Evolutionary conservation across 306 rosid species (phyloP).

Genomic region (Sphenostylis stenocarpa): DNA sequence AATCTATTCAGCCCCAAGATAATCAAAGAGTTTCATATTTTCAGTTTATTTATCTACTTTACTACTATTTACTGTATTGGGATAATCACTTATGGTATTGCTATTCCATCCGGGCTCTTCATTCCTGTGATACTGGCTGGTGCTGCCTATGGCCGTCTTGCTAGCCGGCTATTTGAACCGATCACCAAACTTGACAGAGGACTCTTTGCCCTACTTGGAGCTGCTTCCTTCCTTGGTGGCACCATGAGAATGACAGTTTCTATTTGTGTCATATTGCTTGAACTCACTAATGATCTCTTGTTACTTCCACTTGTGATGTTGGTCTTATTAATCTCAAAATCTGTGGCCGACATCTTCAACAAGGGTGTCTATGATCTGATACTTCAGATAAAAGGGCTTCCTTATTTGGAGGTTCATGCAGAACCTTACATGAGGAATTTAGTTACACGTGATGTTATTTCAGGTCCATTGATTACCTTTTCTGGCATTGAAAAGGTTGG

Average conservation of each 20-base stretch:
- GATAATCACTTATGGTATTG: constrained; percentile 85
- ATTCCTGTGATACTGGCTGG: constrained; percentile 97
- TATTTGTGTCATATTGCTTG: constrained; percentile 83
- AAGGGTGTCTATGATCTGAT: constrained; percentile 89
- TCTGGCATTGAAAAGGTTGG: constrained; percentile 75
- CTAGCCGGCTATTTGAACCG: constrained; percentile 65
- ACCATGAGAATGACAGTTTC: constrained; percentile 99
- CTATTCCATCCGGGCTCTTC: constrained; percentile 91
- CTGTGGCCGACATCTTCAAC: constrained; percentile 83
- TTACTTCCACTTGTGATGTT: constrained; percentile 88
- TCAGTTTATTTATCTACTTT: constrained; percentile 70
- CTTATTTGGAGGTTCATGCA: constrained; percentile 85
- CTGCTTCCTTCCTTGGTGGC: constrained; percentile 93
- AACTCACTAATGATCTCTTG: constrained; percentile 90
- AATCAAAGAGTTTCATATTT: constrained; percentile 59
- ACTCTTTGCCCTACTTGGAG: constrained; percentile 86
- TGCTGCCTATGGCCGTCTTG: constrained; percentile 81
- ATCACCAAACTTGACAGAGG: constrained; percentile 61
- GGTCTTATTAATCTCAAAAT: constrained; percentile 71
- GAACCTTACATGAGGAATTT: constrained; percentile 84
- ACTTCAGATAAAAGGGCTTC: constrained; percentile 74
- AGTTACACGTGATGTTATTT: constrained; percentile 72
- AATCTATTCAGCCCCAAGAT: constrained; percentile 67
- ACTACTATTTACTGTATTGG: constrained; percentile 66
- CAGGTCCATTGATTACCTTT: constrained; percentile 75